phyloP scores from a whole-genome alignment of 768 basidiomycete species.

The Leccinum sublutescens region DNA sequence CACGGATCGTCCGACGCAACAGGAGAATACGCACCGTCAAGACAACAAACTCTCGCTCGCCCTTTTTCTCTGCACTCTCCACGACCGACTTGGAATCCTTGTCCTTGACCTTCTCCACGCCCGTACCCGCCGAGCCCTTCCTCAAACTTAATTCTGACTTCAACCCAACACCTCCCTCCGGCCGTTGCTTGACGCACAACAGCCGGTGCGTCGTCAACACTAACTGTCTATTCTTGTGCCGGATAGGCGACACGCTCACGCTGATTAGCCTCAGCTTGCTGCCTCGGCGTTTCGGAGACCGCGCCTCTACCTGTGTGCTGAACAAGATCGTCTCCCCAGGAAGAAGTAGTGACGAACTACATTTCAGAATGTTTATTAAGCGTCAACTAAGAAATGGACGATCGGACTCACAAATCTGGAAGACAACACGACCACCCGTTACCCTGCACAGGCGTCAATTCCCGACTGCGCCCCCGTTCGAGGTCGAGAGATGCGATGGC shows the following conservation, averaged over 20 bases:
- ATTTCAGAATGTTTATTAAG: background rate
- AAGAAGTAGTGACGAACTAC: slow-evolving; percentile 39
- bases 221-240: slow-evolving; percentile 52
- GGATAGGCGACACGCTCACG: slow-evolving; percentile 46
- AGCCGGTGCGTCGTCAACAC: slow-evolving; percentile 57
- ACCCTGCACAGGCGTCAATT: slow-evolving; percentile 54
- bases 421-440: slow-evolving; percentile 36
- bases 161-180: slow-evolving; percentile 37
- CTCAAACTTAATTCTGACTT: slow-evolving; percentile 53
- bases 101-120: slow-evolving; percentile 22
- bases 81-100: slow-evolving; percentile 48
- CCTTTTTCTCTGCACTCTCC: slow-evolving; percentile 48
- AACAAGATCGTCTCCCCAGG: slow-evolving; percentile 50
- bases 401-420: slow-evolving; percentile 43
- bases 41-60: slow-evolving; percentile 59
- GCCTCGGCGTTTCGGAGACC: slow-evolving; percentile 53
- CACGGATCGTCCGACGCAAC: background rate
- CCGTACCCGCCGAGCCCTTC: slow-evolving; percentile 4
- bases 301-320: slow-evolving; percentile 52
- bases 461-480: slow-evolving; percentile 52
- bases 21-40: slow-evolving; percentile 47
- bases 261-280: slow-evolving; percentile 53
- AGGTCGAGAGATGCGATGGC: slow-evolving; percentile 35
- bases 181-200: slow-evolving; percentile 53
- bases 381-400: background rate